Conservation (phyloP, 768 basidiomycete species). For the Russula virescens region DNA sequence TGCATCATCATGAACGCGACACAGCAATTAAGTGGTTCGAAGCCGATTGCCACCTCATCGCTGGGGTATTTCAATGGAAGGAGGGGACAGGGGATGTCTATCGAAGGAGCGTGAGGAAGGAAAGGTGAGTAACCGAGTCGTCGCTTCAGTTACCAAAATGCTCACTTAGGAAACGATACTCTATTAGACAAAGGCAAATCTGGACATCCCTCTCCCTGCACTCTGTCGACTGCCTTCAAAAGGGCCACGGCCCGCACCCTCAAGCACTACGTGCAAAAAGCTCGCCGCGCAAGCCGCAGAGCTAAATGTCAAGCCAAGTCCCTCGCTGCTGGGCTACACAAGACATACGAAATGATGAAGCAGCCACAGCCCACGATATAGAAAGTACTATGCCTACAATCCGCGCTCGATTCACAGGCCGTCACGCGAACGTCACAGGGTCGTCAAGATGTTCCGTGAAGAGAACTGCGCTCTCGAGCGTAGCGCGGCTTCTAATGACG, state of each 20-base stretch:
- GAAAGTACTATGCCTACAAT: constrained; percentile 43
- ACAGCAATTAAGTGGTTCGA: no score
- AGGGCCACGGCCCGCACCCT: constrained; percentile 45
- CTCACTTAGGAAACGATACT: no score
- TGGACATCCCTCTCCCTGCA: no score
- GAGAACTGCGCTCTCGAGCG: no score
- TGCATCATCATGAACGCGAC: no score
- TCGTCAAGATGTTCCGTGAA: constrained; percentile 64
- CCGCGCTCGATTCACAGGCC: constrained; percentile 44
- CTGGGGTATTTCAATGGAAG: no score
- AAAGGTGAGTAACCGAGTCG: no score
- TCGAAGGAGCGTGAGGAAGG: no score
- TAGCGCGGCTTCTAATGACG: constrained; percentile 45
- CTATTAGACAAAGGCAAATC: no score
- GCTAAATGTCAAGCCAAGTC: constrained; percentile 42
- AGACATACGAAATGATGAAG: constrained; percentile 37
- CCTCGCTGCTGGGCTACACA: constrained; percentile 44
- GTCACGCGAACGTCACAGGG: constrained; percentile 33
- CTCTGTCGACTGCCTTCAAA: constrained; percentile 43
- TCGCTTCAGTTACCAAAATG: no score
- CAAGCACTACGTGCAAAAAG: constrained; percentile 44
- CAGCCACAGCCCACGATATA: constrained; percentile 38
- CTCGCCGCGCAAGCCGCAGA: constrained; percentile 48
- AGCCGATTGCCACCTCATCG: no score
- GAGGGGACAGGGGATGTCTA: no score